phyloP scores from a whole-genome alignment of 73 alveolate genomes.

The Urostyla sp. region DNA sequence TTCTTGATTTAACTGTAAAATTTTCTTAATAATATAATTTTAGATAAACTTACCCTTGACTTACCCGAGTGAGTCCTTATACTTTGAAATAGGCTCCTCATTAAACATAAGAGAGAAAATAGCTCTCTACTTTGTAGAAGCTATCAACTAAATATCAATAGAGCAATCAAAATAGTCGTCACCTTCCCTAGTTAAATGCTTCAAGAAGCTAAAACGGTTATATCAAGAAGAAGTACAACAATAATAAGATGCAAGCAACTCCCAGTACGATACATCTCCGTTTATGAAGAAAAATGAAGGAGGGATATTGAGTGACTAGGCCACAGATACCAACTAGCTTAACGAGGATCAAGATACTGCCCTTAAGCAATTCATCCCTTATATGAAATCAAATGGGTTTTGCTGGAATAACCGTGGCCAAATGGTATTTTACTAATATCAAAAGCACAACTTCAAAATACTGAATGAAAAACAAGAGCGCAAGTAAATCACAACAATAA shows the following conservation, averaged over 20 bases:
- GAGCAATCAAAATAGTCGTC: neutral
- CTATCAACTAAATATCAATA: neutral
- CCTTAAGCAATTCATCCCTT: constrained; percentile 37
- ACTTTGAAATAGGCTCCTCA: neutral
- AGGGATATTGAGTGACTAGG: neutral
- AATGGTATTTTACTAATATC: constrained; percentile 1
- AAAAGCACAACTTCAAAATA: constrained; percentile 26
- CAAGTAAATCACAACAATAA: neutral
- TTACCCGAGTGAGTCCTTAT: constrained; percentile 5
- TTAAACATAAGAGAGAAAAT: constrained; percentile 8
- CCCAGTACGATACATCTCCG: neutral
- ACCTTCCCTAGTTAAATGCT: neutral
- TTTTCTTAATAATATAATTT: too few species aligned
- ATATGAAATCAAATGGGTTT: constrained; percentile 46
- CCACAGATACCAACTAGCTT: too few species aligned
- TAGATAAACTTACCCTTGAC: neutral
- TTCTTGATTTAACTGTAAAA: neutral
- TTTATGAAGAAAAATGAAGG: neutral
- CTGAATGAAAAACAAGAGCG: neutral
- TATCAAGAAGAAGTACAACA: neutral
- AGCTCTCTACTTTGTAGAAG: neutral
- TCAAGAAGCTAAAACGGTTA: neutral
- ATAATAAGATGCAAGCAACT: neutral
- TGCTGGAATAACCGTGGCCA: constrained; percentile 43
- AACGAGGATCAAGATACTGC: neutral